Base-by-base conservation (phyloP, 768 basidiomycete genomes). In the Russula foetens region DNA sequence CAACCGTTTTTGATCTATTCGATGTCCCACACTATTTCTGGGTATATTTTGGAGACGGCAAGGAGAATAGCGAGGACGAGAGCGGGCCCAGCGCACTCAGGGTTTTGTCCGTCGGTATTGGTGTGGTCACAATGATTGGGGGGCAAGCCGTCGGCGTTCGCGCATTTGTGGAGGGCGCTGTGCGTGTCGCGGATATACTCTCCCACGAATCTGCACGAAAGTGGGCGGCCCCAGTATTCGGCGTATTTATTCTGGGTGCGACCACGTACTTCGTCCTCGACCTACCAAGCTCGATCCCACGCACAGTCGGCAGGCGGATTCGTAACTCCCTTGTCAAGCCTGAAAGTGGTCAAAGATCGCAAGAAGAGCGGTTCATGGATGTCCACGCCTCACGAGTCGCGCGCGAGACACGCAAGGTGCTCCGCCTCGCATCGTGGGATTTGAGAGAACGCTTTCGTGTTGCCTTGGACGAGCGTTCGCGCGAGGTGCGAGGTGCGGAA, bases 361-460 rank as follows among this genome's bases (percentile, higher is more conserved):
- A 82, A 49, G 77, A 83, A 53, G 69, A 70, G n/a, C 63, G 76
- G 31, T 93, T 86, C 68, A 79, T 87, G 31, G 82, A 85, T 58
- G 77, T 74, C 2, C 86, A 98, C 69, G 79, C 82, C 2, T 78
- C 76, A 45, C 79, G 96, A 23, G 80, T 98, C 43, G 76, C 84
- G 54, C 78, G 84, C 39, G 96, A 98, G 79, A 90, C 92, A 24
- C 81, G 96, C 67, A 98, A 98, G 76, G 96, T 99, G 48, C 75
- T 99, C 60, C 79, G 95, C 50, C 72, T 93, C 31, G 95, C 90
- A 21, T 85, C 88, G 23, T 98, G 92, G 92, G 95, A 98, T 71
- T 69, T 95, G 62, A 81, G 81, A 66, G 89, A 91, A 73, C 81
- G 87, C 45, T 96, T 93, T 78, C 79, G 83, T 58, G 76, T 74